phyloP scores from a whole-genome alignment of 2,329 filamentous ascomycete genomes.

The Calonectria naviculata region DNA sequence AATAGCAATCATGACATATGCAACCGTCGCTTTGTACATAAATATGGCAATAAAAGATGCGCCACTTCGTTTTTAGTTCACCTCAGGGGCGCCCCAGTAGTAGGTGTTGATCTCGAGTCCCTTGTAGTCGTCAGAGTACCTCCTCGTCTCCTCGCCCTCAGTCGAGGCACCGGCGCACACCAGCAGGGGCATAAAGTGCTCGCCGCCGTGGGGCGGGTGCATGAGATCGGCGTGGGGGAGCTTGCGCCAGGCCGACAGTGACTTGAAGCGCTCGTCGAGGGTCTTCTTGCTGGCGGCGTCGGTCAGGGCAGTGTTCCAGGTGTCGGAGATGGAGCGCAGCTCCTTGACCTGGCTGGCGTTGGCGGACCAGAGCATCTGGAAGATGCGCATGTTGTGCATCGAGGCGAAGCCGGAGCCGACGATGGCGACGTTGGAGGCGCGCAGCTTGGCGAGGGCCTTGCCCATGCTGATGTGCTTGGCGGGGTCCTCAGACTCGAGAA shows the following conservation, averaged over 20 bases:
- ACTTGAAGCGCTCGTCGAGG: slow-evolving; percentile 48
- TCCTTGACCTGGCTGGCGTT: slow-evolving; percentile 33
- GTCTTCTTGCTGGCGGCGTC: slow-evolving; percentile 51
- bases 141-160: slow-evolving; percentile 53
- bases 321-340: slow-evolving; percentile 42
- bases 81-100: slow-evolving; percentile 59
- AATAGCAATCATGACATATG: background rate
- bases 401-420: slow-evolving; percentile 70
- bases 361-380: slow-evolving; percentile 50
- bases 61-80: slow-evolving; percentile 8
- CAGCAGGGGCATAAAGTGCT: slow-evolving; percentile 70
- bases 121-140: slow-evolving; percentile 60
- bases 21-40: slow-evolving; percentile 5
- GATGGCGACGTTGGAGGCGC: slow-evolving; percentile 65
- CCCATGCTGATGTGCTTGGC: slow-evolving; percentile 62
- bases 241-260: slow-evolving; percentile 58
- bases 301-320: slow-evolving; percentile 60
- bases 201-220: slow-evolving; percentile 64
- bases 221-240: slow-evolving; percentile 61
- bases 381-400: slow-evolving; percentile 64
- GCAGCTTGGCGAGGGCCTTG: slow-evolving; percentile 60
- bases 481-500: slow-evolving; percentile 63
- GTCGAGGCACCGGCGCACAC: slow-evolving; percentile 65
- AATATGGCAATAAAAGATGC: background rate
- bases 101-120: slow-evolving; percentile 65